These are phyloP conservation scores for Trichoderma cornu-damae DNA, from an alignment of 2,329 filamentous ascomycete species.

Conservation along the genomic window DNA sequence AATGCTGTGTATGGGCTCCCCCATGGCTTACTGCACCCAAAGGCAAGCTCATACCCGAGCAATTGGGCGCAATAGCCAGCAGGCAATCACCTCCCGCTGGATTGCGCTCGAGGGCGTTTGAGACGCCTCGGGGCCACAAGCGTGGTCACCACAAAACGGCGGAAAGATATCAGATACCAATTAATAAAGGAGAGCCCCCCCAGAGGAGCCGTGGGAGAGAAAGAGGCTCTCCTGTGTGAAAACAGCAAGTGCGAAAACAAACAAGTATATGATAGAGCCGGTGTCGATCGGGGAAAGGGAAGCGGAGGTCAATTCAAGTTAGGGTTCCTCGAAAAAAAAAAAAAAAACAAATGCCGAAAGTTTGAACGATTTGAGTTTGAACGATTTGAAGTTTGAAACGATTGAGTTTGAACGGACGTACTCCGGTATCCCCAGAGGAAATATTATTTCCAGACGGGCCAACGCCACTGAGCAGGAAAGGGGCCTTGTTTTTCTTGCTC, in stretches of 20 bases:
- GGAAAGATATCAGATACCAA: too few species aligned
- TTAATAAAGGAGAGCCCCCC: too few species aligned
- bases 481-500: conserved; percentile 12
- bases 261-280: too few species aligned
- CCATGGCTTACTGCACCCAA: conserved; percentile 42
- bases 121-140: too few species aligned
- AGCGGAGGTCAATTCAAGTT: too few species aligned
- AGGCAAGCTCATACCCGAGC: conserved; percentile 57
- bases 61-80: conserved; percentile 33
- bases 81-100: conserved; percentile 24
- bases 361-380: conserved; percentile 2
- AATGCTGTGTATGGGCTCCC: conserved; percentile 73
- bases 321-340: too few species aligned
- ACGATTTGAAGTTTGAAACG: too few species aligned
- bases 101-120: neutral
- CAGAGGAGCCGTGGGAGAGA: too few species aligned
- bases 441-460: conserved; percentile 1
- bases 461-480: neutral
- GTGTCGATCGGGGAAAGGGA: too few species aligned
- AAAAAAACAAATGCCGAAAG: neutral
- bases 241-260: too few species aligned
- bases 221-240: too few species aligned
- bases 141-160: too few species aligned
- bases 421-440: neutral
- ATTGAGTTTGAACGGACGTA: neutral